Conservation (phyloP, 345 rosid species). For the Syzygium aromaticum region DNA sequence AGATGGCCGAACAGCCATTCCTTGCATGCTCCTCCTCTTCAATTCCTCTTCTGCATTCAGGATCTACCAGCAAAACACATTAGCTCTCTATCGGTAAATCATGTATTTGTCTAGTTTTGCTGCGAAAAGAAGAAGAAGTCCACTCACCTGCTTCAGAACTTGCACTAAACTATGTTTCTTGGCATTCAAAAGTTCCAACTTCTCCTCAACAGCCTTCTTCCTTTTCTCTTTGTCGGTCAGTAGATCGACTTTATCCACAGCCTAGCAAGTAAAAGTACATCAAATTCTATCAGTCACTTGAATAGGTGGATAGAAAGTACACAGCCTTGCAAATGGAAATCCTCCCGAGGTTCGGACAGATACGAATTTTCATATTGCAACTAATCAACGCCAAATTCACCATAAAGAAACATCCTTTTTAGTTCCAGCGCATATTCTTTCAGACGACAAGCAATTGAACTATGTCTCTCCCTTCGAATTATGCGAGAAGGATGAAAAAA, state of each 20-base stretch:
- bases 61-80: constrained; percentile 28
- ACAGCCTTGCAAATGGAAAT: not conserved
- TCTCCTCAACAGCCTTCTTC: constrained; percentile 63
- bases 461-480: not conserved
- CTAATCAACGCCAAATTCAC: not conserved
- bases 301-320: not conserved
- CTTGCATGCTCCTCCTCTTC: constrained; percentile 53
- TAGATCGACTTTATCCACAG: constrained; percentile 15
- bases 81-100: not conserved
- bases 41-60: constrained; percentile 85
- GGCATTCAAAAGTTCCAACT: constrained; percentile 58
- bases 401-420: not conserved
- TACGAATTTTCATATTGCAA: not conserved
- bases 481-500: not conserved
- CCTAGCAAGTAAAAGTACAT: constrained; percentile 15
- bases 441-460: not conserved
- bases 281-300: not conserved
- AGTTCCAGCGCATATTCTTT: not conserved
- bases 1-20: constrained; percentile 39
- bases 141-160: constrained; percentile 71
- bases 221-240: constrained; percentile 39
- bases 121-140: not conserved
- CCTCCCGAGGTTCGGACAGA: not conserved
- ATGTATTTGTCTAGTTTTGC: not conserved
- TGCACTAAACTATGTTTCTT: constrained; percentile 87